Percentiles rank a stretch among this genome's conserved stretches.
phyloP scores from a whole-genome alignment of 1,139 yeast genomes.

The Suhomyces taliae region DNA sequence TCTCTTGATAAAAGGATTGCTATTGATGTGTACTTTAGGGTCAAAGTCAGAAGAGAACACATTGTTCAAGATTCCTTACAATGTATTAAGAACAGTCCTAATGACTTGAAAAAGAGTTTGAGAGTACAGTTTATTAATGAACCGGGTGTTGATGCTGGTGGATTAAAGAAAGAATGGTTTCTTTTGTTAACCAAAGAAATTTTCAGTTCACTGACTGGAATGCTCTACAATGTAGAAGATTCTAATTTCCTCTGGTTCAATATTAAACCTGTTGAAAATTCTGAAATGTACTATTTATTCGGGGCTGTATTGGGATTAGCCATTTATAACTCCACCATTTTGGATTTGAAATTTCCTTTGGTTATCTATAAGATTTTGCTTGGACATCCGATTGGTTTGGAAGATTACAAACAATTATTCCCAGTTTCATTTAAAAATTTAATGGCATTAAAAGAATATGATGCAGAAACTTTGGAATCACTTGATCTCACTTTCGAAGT shows the following conservation, averaged over 20 bases:
- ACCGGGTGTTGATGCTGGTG: constrained; percentile 95
- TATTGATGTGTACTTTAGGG: constrained; percentile 65
- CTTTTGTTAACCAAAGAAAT: constrained; percentile 65
- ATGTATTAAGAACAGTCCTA: constrained; percentile 57
- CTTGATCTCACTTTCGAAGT: constrained; percentile 42
- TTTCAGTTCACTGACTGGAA: constrained; percentile 64
- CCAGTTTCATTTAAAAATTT: constrained; percentile 68
- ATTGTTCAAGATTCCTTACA: constrained; percentile 75
- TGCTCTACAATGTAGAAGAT: constrained; percentile 63
- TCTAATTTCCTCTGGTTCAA: constrained; percentile 79
- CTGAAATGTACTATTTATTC: constrained; percentile 66
- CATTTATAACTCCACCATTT: constrained; percentile 81
- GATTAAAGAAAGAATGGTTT: constrained; percentile 92
- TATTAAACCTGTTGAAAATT: constrained; percentile 42
- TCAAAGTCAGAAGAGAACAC: constrained; percentile 65
- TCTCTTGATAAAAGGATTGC: constrained; percentile 64
- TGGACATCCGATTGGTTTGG: constrained; percentile 52
- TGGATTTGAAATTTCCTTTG: constrained; percentile 75
- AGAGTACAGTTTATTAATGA: constrained; percentile 80
- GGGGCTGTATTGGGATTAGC: constrained; percentile 91
- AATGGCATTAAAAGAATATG: constrained; percentile 49
- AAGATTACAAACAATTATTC: constrained; percentile 65
- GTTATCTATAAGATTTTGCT: constrained; percentile 75
- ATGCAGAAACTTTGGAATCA: constrained; percentile 26
- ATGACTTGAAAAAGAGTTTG: constrained; percentile 71